These are phyloP conservation scores for Botrytis cinerea DNA, from an alignment of 2,329 filamentous ascomycete genomes.

Conservation along the genomic window DNA sequence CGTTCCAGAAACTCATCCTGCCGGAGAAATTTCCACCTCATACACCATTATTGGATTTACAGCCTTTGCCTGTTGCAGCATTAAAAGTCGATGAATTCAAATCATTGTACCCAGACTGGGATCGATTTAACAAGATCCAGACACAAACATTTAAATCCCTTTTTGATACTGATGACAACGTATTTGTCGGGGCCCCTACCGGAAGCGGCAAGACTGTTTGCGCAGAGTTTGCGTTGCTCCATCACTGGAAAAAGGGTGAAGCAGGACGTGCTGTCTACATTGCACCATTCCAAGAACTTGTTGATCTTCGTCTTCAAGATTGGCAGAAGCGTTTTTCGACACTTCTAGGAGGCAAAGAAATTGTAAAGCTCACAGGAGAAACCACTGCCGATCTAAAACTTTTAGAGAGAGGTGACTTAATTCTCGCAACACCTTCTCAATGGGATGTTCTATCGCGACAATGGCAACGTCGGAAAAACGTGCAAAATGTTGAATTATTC, in stretches of 20 bases:
- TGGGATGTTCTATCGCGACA: constrained; percentile 96
- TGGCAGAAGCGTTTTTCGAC: constrained; percentile 78
- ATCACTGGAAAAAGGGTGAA: constrained; percentile 76
- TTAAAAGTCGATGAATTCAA: constrained; percentile 84
- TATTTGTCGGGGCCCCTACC: constrained; percentile 88
- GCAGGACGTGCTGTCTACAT: constrained; percentile 87
- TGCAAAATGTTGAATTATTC: constrained; percentile 86
- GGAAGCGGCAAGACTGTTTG: constrained; percentile 97
- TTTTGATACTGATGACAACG: constrained; percentile 88
- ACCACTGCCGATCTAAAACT: constrained; percentile 87
- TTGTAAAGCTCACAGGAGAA: constrained; percentile 92
- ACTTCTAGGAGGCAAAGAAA: constrained; percentile 79
- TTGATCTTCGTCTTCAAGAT: constrained; percentile 78
- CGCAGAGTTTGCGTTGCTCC: constrained; percentile 88
- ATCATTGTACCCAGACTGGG: constrained; percentile 78
- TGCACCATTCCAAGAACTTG: constrained; percentile 89
- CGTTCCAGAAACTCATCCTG: constrained; percentile 91
- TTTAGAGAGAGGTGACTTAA: constrained; percentile 81
- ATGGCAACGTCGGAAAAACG: constrained; percentile 95
- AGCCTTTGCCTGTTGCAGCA: constrained; percentile 84
- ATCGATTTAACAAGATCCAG: constrained; percentile 94
- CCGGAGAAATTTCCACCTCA: constrained; percentile 95
- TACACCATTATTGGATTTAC: constrained; percentile 87
- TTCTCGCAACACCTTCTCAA: constrained; percentile 88
- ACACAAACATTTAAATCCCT: constrained; percentile 96